Evolutionary conservation across 306 rosid species (phyloP).

Genomic region (Pachyrhizus erosus): DNA sequence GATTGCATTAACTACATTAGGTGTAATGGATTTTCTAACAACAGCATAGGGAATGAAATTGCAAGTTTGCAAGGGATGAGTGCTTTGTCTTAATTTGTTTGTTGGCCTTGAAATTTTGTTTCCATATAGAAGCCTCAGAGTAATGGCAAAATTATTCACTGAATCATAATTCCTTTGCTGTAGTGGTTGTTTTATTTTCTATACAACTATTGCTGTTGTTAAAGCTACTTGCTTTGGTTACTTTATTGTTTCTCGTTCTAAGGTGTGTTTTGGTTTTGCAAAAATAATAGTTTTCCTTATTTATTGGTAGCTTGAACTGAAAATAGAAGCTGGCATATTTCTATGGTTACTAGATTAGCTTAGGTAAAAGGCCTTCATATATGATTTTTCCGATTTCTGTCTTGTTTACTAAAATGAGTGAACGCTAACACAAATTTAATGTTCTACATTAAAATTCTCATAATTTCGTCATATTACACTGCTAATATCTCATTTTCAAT

Average conservation of each 20-base stretch:
- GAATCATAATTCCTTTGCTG: not conserved
- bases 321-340: not conserved
- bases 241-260: constrained; percentile 8
- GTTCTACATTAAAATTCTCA: constrained; percentile 4
- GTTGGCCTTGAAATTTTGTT: not conserved
- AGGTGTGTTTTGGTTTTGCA: not conserved
- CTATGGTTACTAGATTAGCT: constrained; percentile 2
- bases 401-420: constrained; percentile 24
- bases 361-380: constrained; percentile 1
- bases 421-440: not conserved
- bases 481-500: constrained; percentile 46
- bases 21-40: constrained; percentile 4
- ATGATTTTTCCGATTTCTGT: not conserved
- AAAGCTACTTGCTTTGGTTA: constrained; percentile 15
- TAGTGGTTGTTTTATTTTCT: constrained; percentile 15
- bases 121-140: not conserved
- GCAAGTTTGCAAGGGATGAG: constrained; percentile 4
- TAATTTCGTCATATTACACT: not conserved
- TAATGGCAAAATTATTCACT: not conserved
- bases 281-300: constrained; percentile 8
- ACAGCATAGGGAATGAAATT: constrained; percentile 12
- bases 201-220: not conserved
- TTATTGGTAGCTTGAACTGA: constrained; percentile 23
- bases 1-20: not conserved
- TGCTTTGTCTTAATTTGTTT: not conserved